Percentiles rank a stretch among this genome's conserved stretches.
phyloP scores from a whole-genome alignment of 305 asterid species.

The Solanum hybrid region DNA sequence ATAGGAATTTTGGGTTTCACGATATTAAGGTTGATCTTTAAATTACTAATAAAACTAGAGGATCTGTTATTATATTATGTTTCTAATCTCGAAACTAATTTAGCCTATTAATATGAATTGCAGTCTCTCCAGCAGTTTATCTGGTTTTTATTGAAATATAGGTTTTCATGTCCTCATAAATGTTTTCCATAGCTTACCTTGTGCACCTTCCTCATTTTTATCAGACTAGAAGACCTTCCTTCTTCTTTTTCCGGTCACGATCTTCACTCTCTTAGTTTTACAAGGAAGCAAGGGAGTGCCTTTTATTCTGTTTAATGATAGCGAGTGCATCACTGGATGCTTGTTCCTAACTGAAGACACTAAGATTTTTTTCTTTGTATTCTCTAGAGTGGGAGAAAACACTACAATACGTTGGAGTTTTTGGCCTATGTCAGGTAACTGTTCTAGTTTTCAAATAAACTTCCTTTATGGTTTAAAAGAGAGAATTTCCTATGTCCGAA shows the following conservation, averaged over 20 bases:
- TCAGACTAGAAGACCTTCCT: background rate
- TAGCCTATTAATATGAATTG: background rate
- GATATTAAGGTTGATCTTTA: background rate
- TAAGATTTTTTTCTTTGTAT: background rate
- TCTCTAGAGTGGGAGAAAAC: constrained; percentile 83
- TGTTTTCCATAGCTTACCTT: background rate
- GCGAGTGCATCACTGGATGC: background rate
- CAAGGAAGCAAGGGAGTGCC: background rate
- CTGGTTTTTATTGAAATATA: background rate
- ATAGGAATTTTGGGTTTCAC: background rate
- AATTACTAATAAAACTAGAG: background rate
- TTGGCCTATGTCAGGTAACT: constrained; percentile 66
- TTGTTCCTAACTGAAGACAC: background rate
- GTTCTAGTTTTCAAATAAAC: constrained; percentile 5
- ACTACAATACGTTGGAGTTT: constrained; percentile 52
- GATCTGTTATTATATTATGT: background rate
- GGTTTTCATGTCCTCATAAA: background rate
- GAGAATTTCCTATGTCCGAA: background rate
- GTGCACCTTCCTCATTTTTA: background rate
- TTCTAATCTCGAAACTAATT: background rate
- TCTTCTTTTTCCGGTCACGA: background rate
- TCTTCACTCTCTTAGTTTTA: background rate
- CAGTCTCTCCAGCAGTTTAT: background rate
- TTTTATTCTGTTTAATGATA: background rate
- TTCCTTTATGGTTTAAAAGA: background rate